Evolutionary conservation across 345 rosid species (phyloP).

Genomic region (Luvunga scandens): DNA sequence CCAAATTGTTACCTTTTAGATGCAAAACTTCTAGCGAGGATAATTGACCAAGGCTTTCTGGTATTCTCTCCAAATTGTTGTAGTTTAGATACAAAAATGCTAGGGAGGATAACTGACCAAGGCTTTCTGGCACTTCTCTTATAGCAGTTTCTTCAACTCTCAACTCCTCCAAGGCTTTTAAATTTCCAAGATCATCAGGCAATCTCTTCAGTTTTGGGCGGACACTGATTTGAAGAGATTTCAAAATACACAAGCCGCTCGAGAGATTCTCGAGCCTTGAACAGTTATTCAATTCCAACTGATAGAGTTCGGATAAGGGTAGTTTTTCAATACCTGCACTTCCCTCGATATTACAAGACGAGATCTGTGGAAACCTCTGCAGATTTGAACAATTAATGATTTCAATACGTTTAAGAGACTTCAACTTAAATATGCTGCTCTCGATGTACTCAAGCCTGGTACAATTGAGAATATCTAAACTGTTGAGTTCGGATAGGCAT

Average conservation of each 20-base stretch:
- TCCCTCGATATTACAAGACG: neutral
- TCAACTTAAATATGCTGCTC: too few relatives aligned
- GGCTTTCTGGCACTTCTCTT: neutral
- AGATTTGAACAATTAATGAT: too few relatives aligned
- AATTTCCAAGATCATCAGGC: neutral
- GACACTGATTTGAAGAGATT: neutral
- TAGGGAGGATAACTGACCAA: neutral
- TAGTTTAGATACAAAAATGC: too few relatives aligned
- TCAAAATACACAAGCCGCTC: slow-evolving; percentile 14
- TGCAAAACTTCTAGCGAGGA: neutral
- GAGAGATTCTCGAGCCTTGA: neutral
- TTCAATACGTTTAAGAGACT: too few relatives aligned
- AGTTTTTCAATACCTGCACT: neutral
- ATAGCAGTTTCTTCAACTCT: slow-evolving; percentile 19
- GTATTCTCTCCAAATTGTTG: too few relatives aligned
- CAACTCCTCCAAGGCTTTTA: slow-evolving; percentile 3
- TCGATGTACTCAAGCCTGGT: too few relatives aligned
- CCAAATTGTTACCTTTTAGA: neutral
- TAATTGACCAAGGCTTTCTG: too few relatives aligned
- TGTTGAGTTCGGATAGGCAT: too few relatives aligned
- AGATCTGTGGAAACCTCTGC: neutral
- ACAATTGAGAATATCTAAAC: too few relatives aligned
- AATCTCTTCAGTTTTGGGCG: neutral
- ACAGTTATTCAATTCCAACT: neutral
- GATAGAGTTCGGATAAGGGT: neutral